phyloP scores from a whole-genome alignment of 768 basidiomycete genomes.

The Mycena rebaudengoi region DNA sequence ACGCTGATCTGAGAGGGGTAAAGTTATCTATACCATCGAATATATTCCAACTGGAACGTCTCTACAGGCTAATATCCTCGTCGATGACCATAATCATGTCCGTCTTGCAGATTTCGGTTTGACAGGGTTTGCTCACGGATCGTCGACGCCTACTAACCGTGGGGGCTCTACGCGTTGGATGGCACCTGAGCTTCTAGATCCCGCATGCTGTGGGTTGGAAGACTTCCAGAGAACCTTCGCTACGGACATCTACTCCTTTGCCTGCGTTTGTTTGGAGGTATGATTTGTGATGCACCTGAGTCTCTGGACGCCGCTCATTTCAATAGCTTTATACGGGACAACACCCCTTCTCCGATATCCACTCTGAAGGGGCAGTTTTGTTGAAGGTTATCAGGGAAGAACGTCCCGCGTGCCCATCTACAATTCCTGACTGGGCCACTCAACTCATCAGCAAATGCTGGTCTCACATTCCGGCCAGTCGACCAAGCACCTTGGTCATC shows the following conservation, averaged over 20 bases:
- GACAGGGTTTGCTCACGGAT: conserved; percentile 16
- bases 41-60: too few relatives aligned
- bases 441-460: neutral
- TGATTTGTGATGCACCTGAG: neutral
- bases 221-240: conserved; percentile 10
- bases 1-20: conserved; percentile 38
- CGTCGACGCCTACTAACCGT: conserved; percentile 4
- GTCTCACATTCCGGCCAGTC: neutral
- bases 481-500: neutral
- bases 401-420: neutral
- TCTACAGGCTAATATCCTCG: conserved; percentile 29
- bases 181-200: conserved; percentile 18
- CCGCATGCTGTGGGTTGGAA: conserved; percentile 8
- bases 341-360: conserved; percentile 4
- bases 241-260: conserved; percentile 25
- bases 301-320: neutral
- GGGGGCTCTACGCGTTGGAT: conserved; percentile 27
- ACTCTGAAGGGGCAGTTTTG: neutral
- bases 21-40: too few relatives aligned
- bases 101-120: conserved; percentile 31
- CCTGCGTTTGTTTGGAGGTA: conserved; percentile 27
- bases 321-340: conserved; percentile 2
- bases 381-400: neutral
- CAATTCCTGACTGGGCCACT: neutral
- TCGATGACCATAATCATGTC: conserved; percentile 15